Evolutionary conservation across 805 yeast species (phyloP), one percentile per base, ranked within the genome.

Genomic region (Candida awuae): DNA sequence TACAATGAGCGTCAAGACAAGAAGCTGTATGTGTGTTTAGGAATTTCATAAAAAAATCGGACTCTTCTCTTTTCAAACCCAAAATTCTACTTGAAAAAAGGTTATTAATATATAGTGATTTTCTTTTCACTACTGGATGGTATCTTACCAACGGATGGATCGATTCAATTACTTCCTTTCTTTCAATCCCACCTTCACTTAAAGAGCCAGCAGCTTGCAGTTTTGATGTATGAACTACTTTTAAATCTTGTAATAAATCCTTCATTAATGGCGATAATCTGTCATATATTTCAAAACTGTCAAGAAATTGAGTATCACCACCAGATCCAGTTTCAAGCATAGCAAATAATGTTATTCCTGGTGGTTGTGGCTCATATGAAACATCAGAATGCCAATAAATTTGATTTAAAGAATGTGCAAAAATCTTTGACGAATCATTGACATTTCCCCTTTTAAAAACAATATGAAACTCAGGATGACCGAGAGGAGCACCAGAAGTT

Each of bases 231-330:
- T 84, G 88, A 31, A 76, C 63, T 4, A 77, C 88, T 50, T 76
- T 73, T 51, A 83, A 67, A 0, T 80, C 80, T 15, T 67, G 65
- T 32, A 82, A 56, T 46, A 78, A 62, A 51, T 73, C 62, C 54
- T 77, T 69, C 64, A 81, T 71, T 21, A 65, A 70, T 18, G 83
- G 82, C 1, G 88, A 80, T 38, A 83, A 66, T 51, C 88, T 65
- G 42, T 77, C 72, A 58, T 78, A 83, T 9, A 85, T 86, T 55
- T 80, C 86, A 27, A 67, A 66, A 20, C 77, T 67, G 53, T 80
- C 84, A n/a, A 84, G 73, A 54, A 80, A 83, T 34, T 80, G 63
- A n/a, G 92, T 83, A 56, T 83, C 92, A 45, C 92, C 92, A 38
- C 90, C 88, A 37, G 88, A 87, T 15, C 46, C 51, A 9, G 55